Percentiles rank a stretch among this genome's conserved stretches.
These are phyloP conservation scores for Symmetrospora coprosmae DNA, from an alignment of 768 basidiomycete species.

Conservation along the genomic window DNA sequence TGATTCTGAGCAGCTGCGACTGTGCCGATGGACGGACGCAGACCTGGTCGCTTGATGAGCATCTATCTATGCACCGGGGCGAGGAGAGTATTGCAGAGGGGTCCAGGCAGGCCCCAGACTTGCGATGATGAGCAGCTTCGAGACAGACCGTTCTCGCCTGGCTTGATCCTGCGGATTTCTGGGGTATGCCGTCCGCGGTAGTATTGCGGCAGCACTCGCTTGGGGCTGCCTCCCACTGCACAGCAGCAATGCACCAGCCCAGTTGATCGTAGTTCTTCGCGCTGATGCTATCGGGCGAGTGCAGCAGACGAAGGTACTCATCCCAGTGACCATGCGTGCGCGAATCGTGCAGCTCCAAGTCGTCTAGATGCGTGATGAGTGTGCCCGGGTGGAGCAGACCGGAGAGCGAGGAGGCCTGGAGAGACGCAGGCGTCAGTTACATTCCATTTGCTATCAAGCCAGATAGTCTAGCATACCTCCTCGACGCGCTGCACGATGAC, in stretches of 20 bases:
- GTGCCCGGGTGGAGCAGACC: not conserved
- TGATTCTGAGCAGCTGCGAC: not conserved
- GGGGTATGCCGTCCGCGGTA: not conserved
- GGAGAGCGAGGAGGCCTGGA: not conserved
- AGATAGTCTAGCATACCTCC: not conserved
- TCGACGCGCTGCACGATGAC: not conserved
- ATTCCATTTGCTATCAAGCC: not conserved
- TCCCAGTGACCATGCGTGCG: slow-evolving; percentile 3
- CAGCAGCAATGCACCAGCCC: slow-evolving; percentile 10
- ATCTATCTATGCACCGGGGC: not conserved
- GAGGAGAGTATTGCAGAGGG: not conserved
- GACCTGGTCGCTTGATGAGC: not conserved
- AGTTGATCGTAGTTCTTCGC: not conserved
- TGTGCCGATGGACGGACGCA: not conserved
- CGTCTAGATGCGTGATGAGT: slow-evolving; percentile 15
- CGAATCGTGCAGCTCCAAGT: slow-evolving; percentile 16
- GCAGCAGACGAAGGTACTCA: not conserved
- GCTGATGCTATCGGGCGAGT: not conserved
- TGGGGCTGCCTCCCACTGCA: not conserved
- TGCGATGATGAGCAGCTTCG: not conserved
- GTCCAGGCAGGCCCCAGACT: not conserved
- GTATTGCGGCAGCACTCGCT: not conserved
- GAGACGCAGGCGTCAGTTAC: not conserved
- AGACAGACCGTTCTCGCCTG: not conserved
- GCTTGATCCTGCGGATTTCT: not conserved